phyloP scores from a whole-genome alignment of 345 rosid species.

The Angophora floribunda region DNA sequence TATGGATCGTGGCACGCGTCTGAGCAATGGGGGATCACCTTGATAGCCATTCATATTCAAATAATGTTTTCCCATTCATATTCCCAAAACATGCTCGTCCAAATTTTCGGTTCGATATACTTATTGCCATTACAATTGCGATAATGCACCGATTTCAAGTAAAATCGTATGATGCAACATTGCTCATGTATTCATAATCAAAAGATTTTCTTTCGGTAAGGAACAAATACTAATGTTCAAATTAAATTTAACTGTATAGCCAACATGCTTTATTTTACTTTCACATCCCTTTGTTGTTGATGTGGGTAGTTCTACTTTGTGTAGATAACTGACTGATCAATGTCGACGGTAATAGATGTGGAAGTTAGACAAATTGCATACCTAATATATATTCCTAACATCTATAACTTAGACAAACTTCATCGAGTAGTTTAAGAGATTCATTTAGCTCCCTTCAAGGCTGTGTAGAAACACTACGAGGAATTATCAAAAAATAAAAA shows the following conservation, averaged over 20 bases:
- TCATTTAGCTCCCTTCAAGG: not conserved
- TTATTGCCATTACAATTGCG: not conserved
- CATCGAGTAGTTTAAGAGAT: not conserved
- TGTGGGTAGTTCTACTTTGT: not conserved
- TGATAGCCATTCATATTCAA: no score
- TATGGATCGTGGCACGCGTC: not conserved
- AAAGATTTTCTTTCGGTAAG: not conserved
- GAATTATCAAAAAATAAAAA: no score
- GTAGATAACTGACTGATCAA: not conserved
- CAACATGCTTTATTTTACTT: not conserved
- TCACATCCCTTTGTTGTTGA: not conserved
- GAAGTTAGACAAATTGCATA: accelerated
- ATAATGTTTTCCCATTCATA: not conserved
- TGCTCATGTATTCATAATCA: accelerated
- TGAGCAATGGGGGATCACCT: not conserved
- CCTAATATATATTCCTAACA: not conserved
- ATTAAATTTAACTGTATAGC: not conserved
- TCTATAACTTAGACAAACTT: not conserved
- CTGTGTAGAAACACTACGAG: not conserved
- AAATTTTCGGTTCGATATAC: not conserved
- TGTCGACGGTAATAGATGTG: not conserved
- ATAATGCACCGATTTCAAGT: not conserved
- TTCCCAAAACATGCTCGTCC: no score
- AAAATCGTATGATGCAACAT: not conserved
- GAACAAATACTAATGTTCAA: not conserved